Conservation (phyloP, 352 stramenopile genomes). For the Globisporangium alternatum region DNA sequence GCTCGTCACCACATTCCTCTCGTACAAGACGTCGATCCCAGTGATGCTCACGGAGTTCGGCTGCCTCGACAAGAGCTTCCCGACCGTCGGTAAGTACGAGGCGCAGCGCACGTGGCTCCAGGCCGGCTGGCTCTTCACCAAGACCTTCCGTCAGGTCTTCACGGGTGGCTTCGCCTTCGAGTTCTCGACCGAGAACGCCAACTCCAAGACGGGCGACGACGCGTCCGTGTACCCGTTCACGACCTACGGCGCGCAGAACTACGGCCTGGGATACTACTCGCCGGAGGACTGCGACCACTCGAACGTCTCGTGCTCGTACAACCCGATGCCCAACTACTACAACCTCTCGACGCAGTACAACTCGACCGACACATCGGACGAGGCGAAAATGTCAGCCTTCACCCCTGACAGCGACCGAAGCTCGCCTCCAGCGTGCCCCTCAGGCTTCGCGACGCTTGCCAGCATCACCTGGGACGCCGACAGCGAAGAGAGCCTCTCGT, state of each 20-base stretch:
- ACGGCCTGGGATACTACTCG: conserved; percentile 84
- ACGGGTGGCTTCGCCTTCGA: conserved; percentile 78
- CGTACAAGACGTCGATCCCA: conserved; percentile 63
- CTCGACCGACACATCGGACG: conserved; percentile 27
- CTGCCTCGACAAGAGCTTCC: conserved; percentile 61
- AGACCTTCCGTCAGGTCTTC: conserved; percentile 50
- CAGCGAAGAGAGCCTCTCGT: conserved; percentile 28
- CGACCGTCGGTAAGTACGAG: conserved; percentile 53
- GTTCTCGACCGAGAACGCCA: conserved; percentile 76
- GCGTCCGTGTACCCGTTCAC: conserved; percentile 68
- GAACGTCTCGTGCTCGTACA: conserved; percentile 53
- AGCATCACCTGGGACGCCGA: conserved; percentile 41
- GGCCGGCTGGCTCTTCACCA: conserved; percentile 49
- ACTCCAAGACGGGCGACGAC: conserved; percentile 35
- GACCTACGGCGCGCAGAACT: conserved; percentile 71
- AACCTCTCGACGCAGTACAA: conserved; percentile 58
- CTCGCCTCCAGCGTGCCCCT: conserved; percentile 27
- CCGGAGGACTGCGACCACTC: conserved; percentile 68
- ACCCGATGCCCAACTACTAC: conserved; percentile 78
- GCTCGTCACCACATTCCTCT: conserved; percentile 55
- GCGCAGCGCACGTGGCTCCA: conserved; percentile 67
- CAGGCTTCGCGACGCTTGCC: conserved; percentile 22
- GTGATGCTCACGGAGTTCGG: conserved; percentile 84
- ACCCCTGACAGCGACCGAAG: conserved; percentile 25
- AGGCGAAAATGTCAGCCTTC: conserved; percentile 33